phyloP scores from a whole-genome alignment of 140 eudicot species.

The Senecio squalidus region DNA sequence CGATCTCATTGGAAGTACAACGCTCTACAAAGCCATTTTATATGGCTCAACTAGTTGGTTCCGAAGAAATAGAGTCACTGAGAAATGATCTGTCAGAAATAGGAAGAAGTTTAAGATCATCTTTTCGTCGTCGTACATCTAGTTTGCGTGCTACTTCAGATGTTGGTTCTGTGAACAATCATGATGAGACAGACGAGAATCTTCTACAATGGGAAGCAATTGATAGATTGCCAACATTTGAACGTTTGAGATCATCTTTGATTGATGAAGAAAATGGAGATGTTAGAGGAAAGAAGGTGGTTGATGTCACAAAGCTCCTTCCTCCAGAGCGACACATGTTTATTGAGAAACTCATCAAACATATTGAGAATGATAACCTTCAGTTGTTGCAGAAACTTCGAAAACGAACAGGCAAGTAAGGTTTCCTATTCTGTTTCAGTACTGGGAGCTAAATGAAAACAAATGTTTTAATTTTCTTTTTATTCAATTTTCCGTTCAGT shows the following conservation, averaged over 20 bases:
- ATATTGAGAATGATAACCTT: constrained; percentile 49
- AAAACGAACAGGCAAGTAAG: constrained; percentile 44
- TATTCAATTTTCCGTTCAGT: background rate
- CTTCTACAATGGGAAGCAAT: constrained; percentile 33
- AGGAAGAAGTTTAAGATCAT: constrained; percentile 44
- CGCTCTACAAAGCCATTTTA: background rate
- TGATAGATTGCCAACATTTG: constrained; percentile 37
- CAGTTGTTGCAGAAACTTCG: constrained; percentile 41
- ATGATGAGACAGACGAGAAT: constrained; percentile 18
- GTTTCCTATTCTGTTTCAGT: background rate
- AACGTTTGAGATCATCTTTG: constrained; percentile 47
- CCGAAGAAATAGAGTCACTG: constrained; percentile 31
- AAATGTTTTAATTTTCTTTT: background rate
- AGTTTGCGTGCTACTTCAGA: constrained; percentile 28
- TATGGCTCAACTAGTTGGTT: constrained; percentile 42
- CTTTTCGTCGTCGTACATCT: constrained; percentile 23
- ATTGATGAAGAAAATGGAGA: constrained; percentile 35
- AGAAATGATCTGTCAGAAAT: constrained; percentile 29
- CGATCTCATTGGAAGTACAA: background rate
- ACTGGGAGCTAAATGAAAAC: background rate
- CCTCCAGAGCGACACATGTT: constrained; percentile 42
- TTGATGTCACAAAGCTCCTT: constrained; percentile 50
- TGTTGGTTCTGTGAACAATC: constrained; percentile 13
- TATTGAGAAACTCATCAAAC: constrained; percentile 49
- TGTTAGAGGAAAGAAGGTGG: constrained; percentile 29